Evolutionary conservation across 345 rosid genomes (phyloP).

Genomic region (Hibiscus syriacus): DNA sequence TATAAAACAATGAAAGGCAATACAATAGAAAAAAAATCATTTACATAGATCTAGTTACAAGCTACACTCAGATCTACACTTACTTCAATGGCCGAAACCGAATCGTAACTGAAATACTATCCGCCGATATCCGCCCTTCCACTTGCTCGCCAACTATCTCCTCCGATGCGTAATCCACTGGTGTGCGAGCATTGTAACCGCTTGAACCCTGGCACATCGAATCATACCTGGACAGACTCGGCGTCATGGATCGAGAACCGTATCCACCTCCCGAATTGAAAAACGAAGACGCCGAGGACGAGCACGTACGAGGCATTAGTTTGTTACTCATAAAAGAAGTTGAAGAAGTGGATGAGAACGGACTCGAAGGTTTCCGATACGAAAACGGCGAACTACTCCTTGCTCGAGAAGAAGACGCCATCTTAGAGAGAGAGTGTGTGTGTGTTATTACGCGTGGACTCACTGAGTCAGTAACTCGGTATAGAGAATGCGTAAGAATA

Average conservation of each 20-base stretch:
- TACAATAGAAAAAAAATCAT: not conserved
- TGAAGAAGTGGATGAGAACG: constrained; percentile 74
- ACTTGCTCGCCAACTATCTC: constrained; percentile 64
- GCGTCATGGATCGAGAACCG: constrained; percentile 78
- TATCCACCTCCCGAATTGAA: constrained; percentile 36
- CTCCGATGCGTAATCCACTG: constrained; percentile 54
- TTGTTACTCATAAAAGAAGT: constrained; percentile 52
- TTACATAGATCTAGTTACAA: constrained; percentile 47
- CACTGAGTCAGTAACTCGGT: constrained; percentile 35
- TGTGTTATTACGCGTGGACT: constrained; percentile 23
- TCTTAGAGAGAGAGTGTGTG: constrained; percentile 13
- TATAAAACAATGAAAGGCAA: constrained; percentile 7
- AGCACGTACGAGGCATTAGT: constrained; percentile 66
- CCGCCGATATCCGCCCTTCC: constrained; percentile 58
- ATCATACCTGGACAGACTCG: constrained; percentile 56
- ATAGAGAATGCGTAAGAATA: constrained; percentile 12
- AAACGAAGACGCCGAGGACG: constrained; percentile 61
- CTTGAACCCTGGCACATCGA: constrained; percentile 34
- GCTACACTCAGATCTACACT: constrained; percentile 43
- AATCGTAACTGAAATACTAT: constrained; percentile 94
- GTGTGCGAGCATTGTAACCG: constrained; percentile 33
- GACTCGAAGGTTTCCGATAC: constrained; percentile 60
- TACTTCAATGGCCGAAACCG: constrained; percentile 97
- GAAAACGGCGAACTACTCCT: constrained; percentile 88
- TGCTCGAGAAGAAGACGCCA: constrained; percentile 84